Evolutionary conservation across 352 stramenopile species (phyloP).

Genomic region (Phytophthora uliginosa): DNA sequence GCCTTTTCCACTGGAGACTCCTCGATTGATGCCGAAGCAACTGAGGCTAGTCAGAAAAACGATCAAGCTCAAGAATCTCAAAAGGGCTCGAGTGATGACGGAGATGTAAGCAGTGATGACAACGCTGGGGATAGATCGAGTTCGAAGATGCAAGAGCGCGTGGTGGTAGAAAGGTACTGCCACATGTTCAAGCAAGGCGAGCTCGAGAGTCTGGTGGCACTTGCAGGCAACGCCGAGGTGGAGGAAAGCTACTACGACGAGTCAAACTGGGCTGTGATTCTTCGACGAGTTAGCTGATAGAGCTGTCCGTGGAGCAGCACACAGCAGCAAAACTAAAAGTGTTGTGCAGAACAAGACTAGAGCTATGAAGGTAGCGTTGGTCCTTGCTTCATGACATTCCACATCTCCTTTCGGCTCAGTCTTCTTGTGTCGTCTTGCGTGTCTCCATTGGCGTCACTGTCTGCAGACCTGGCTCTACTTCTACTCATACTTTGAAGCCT

Average conservation of each 20-base stretch:
- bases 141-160: constrained; percentile 28
- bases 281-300: constrained; percentile 63
- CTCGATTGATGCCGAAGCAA: constrained; percentile 6
- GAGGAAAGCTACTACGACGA: constrained; percentile 89
- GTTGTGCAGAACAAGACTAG: constrained; percentile 19
- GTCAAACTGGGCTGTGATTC: constrained; percentile 88
- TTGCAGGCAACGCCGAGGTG: constrained; percentile 72
- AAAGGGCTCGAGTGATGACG: constrained; percentile 6
- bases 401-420: constrained; percentile 41
- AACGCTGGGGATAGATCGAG: constrained; percentile 1
- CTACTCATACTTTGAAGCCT: not conserved
- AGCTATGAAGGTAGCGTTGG: constrained; percentile 29
- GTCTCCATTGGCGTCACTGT: constrained; percentile 7
- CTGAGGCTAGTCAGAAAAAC: constrained; percentile 7
- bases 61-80: constrained; percentile 10
- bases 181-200: constrained; percentile 92
- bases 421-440: not conserved
- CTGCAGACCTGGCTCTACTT: constrained; percentile 4
- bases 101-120: constrained; percentile 22
- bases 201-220: constrained; percentile 69
- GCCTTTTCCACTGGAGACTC: constrained; percentile 29
- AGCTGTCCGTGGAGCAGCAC: not conserved
- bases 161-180: constrained; percentile 89
- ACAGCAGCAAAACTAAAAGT: constrained; percentile 7
- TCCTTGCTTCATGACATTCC: constrained; percentile 40